Conservation (phyloP, 192 early-diverging fungal species). For the Linnemannia hyalina region DNA sequence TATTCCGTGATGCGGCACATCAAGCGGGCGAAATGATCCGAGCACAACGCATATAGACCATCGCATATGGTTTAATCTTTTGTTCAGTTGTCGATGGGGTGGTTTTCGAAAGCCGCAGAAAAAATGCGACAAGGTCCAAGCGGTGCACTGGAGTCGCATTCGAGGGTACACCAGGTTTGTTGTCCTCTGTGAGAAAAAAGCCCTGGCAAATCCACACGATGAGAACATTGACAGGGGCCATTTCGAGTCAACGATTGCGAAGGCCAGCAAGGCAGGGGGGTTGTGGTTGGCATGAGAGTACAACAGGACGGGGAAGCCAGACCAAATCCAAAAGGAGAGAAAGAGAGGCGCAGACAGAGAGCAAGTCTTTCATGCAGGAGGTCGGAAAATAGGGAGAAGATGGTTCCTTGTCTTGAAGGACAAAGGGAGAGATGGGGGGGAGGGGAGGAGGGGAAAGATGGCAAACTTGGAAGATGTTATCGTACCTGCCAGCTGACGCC, state of each 20-base stretch:
- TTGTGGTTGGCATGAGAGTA: neutral
- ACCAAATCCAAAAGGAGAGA: constrained; percentile 23
- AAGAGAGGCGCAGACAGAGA: constrained; percentile 4
- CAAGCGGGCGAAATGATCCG: neutral
- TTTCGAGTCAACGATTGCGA: neutral
- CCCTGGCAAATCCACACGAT: neutral
- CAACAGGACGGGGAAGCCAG: neutral
- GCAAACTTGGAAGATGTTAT: constrained; percentile 7
- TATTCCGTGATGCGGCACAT: neutral
- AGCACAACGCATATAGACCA: neutral
- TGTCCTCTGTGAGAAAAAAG: neutral
- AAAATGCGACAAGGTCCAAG: too few species aligned
- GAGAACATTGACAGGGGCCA: neutral
- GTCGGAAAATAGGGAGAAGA: neutral
- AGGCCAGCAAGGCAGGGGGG: neutral
- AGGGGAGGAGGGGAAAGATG: constrained; percentile 20
- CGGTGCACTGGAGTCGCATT: neutral
- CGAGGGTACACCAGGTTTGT: neutral
- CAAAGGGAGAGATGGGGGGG: constrained; percentile 10
- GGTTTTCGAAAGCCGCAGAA: neutral
- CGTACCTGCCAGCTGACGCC: constrained; percentile 87
- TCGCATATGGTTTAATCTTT: neutral
- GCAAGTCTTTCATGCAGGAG: neutral
- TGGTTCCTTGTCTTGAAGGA: neutral
- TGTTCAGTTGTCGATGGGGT: neutral